Evolutionary conservation across 106 monocot genomes (phyloP).

Genomic region (Dendrobium nobile): DNA sequence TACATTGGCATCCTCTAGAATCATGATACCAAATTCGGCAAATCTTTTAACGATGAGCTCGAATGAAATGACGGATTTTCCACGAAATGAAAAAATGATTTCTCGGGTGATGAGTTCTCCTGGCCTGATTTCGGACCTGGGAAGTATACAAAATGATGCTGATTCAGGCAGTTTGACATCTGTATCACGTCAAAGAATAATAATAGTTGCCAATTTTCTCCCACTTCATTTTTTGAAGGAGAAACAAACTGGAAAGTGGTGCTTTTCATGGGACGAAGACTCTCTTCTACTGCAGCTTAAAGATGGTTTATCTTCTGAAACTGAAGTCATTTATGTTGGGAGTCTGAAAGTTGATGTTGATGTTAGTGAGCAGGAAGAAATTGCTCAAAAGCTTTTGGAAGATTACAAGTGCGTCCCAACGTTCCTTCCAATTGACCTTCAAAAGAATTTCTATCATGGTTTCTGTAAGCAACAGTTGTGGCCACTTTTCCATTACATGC

Average conservation of each 20-base stretch:
- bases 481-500: conserved; percentile 90
- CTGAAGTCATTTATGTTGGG: conserved; percentile 50
- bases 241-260: conserved; percentile 21
- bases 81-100: neutral
- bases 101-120: neutral
- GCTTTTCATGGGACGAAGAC: conserved; percentile 50
- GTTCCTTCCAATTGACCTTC: conserved; percentile 45
- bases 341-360: conserved; percentile 45
- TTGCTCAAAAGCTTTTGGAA: conserved; percentile 51
- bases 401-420: conserved; percentile 64
- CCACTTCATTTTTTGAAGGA: conserved; percentile 26
- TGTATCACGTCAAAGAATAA: conserved; percentile 25
- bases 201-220: conserved; percentile 45
- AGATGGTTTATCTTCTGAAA: conserved; percentile 36
- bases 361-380: conserved; percentile 55
- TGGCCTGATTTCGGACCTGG: neutral
- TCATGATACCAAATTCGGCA: neutral
- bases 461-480: conserved; percentile 85
- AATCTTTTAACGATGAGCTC: neutral
- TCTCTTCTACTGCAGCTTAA: conserved; percentile 43
- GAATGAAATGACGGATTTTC: neutral
- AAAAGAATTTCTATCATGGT: conserved; percentile 52
- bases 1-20: neutral
- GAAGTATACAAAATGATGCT: neutral
- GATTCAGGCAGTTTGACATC: conserved; percentile 2